Percentiles rank a stretch among this genome's conserved stretches.
Evolutionary conservation across 2,329 filamentous ascomycete genomes (phyloP).

Genomic region (Tetracladium maxilliforme): DNA sequence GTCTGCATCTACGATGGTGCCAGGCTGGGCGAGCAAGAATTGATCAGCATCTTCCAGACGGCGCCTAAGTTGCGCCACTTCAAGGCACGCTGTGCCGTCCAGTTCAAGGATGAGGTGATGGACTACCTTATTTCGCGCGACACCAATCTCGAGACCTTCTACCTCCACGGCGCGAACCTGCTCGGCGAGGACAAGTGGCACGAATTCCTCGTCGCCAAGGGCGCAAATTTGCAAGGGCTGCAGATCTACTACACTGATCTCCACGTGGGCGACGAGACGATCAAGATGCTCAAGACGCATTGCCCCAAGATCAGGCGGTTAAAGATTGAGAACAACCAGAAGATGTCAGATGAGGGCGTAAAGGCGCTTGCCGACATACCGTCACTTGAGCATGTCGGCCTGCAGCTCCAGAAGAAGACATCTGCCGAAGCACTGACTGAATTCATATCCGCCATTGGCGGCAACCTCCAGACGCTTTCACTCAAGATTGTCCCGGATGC

Average conservation of each 20-base stretch:
- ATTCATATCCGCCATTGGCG: constrained; percentile 48
- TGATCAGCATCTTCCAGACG: constrained; percentile 64
- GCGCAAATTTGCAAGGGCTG: constrained; percentile 47
- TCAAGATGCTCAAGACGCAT: constrained; percentile 42
- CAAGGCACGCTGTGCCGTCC: constrained; percentile 72
- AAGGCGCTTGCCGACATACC: constrained; percentile 45
- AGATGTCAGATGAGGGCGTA: constrained; percentile 52
- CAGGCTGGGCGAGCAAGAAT: constrained; percentile 62
- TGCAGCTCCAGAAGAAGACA: constrained; percentile 46
- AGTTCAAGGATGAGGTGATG: constrained; percentile 76
- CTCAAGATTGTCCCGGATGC: constrained; percentile 52
- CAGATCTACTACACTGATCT: constrained; percentile 76
- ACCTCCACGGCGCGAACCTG: constrained; percentile 74
- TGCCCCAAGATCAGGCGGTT: constrained; percentile 60
- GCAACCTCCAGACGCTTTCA: constrained; percentile 60
- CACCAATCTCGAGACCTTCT: constrained; percentile 53
- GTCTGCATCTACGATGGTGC: constrained; percentile 42
- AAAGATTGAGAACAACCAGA: constrained; percentile 71
- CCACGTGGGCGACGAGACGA: constrained; percentile 59
- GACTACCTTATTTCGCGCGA: constrained; percentile 66
- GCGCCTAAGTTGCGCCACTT: constrained; percentile 55
- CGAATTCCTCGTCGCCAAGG: constrained; percentile 50
- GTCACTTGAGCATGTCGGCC: constrained; percentile 58
- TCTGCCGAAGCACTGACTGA: constrained; percentile 41
- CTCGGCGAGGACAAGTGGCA: constrained; percentile 65